Percentiles rank a stretch among this genome's conserved stretches.
These are phyloP conservation scores for Rossbeevera mucosa DNA, from an alignment of 768 basidiomycete species.

Conservation along the genomic window DNA sequence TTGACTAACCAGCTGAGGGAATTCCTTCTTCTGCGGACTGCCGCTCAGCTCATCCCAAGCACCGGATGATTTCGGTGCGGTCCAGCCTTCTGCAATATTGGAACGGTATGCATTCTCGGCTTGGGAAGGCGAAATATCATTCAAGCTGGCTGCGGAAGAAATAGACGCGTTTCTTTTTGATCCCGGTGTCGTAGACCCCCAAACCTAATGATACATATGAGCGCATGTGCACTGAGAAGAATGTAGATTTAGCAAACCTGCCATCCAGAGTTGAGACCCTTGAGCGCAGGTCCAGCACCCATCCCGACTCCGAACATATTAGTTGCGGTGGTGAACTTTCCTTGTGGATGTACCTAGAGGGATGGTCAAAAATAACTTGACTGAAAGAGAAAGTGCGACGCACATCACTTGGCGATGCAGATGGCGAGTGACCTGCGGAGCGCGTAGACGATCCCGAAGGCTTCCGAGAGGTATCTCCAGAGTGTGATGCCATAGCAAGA, in stretches of 20 bases:
- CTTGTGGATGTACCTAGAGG: constrained; percentile 38
- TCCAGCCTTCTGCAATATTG: constrained; percentile 49
- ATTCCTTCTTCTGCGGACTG: constrained; percentile 49
- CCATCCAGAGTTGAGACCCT: constrained; percentile 59
- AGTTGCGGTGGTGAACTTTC: constrained; percentile 40
- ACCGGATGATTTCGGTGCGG: constrained; percentile 44
- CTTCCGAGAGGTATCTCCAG: constrained; percentile 52
- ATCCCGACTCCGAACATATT: constrained; percentile 55
- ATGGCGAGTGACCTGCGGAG: constrained; percentile 59
- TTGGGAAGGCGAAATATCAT: constrained; percentile 44
- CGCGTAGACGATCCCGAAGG: constrained; percentile 67
- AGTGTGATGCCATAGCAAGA: constrained; percentile 30
- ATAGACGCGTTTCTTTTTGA: constrained; percentile 58
- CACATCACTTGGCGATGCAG: constrained; percentile 57
- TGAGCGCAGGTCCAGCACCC: constrained; percentile 43
- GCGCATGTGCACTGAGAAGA: constrained; percentile 3
- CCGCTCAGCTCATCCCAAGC: constrained; percentile 57
- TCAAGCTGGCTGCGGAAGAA: constrained; percentile 53
- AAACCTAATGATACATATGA: constrained; percentile 42
- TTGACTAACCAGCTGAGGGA: constrained; percentile 43
- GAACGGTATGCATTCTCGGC: constrained; percentile 45
- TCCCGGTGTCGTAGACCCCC: constrained; percentile 46
- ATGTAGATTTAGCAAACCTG: constrained; percentile 43
- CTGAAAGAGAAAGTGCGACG: constrained; percentile 15
- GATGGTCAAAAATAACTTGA: constrained; percentile 7